Conservation (phyloP, 2,329 filamentous ascomycete species). For the Aureobasidium leucospermi region DNA sequence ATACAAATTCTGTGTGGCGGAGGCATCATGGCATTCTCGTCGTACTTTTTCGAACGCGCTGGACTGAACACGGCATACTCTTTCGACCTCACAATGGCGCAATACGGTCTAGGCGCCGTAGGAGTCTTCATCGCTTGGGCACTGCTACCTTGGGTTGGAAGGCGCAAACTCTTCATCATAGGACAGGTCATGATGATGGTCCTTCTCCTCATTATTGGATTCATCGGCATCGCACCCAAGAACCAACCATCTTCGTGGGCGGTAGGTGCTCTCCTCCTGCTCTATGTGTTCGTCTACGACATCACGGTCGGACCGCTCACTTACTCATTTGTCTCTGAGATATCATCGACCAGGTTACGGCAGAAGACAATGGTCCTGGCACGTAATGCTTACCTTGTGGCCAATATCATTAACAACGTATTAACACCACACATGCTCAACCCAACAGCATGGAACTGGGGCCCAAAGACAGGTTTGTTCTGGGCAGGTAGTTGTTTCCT, state of each 20-base stretch:
- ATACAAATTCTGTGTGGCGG: constrained; percentile 29
- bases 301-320: constrained; percentile 25
- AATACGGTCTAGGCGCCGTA: constrained; percentile 22
- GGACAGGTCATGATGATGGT: constrained; percentile 28
- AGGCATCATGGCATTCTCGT: constrained; percentile 29
- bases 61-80: constrained; percentile 28
- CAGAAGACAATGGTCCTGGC: constrained; percentile 26
- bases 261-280: constrained; percentile 42
- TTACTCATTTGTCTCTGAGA: constrained; percentile 26
- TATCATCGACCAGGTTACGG: constrained; percentile 24
- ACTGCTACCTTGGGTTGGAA: constrained; percentile 31
- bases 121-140: constrained; percentile 27
- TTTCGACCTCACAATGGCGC: constrained; percentile 31
- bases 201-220: constrained; percentile 22
- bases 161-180: constrained; percentile 33
- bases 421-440: constrained; percentile 24
- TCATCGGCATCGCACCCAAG: constrained; percentile 17
- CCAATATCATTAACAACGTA: constrained; percentile 20
- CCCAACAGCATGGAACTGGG: constrained; percentile 17
- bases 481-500: constrained; percentile 38
- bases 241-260: constrained; percentile 27
- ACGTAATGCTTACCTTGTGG: constrained; percentile 25
- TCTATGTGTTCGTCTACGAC: constrained; percentile 37
- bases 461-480: constrained; percentile 30
- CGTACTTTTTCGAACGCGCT: constrained; percentile 34